Evolutionary conservation across 805 yeast species (phyloP).

Genomic region (Starmera dryadoides): DNA sequence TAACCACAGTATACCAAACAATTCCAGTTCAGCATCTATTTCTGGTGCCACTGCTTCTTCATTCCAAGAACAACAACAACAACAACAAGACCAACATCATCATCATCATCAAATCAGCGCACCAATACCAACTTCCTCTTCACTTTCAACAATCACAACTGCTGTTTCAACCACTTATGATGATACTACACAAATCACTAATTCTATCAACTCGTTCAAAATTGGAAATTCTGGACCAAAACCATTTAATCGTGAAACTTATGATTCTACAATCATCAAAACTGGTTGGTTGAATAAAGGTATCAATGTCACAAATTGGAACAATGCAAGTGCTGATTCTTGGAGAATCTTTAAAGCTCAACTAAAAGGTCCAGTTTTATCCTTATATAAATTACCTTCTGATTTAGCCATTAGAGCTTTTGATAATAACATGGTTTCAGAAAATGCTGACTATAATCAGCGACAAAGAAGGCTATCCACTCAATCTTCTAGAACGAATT

Average conservation of each 20-base stretch:
- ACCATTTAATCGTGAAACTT: constrained; percentile 24
- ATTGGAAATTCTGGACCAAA: constrained; percentile 4
- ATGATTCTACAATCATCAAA: constrained; percentile 35
- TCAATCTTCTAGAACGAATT: constrained; percentile 13
- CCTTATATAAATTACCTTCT: constrained; percentile 51
- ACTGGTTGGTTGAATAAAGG: constrained; percentile 57
- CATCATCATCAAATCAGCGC: too few species aligned
- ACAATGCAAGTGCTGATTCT: constrained; percentile 13
- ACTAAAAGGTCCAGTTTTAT: constrained; percentile 59
- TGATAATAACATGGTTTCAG: constrained; percentile 14
- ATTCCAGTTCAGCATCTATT: neutral
- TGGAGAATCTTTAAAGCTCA: constrained; percentile 54
- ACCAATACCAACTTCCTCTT: neutral
- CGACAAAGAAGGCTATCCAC: constrained; percentile 22
- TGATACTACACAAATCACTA: constrained; percentile 1
- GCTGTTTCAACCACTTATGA: neutral
- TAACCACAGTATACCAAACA: neutral
- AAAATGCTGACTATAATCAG: constrained; percentile 1
- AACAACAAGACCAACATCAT: too few species aligned
- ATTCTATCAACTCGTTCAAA: constrained; percentile 8
- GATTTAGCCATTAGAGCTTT: constrained; percentile 37
- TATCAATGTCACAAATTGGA: constrained; percentile 21
- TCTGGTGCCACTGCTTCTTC: neutral
- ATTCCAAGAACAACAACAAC: too few species aligned
- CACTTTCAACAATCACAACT: neutral